Conservation (phyloP, 495 filamentous ascomycete species). For the Xylaria palmicola region DNA sequence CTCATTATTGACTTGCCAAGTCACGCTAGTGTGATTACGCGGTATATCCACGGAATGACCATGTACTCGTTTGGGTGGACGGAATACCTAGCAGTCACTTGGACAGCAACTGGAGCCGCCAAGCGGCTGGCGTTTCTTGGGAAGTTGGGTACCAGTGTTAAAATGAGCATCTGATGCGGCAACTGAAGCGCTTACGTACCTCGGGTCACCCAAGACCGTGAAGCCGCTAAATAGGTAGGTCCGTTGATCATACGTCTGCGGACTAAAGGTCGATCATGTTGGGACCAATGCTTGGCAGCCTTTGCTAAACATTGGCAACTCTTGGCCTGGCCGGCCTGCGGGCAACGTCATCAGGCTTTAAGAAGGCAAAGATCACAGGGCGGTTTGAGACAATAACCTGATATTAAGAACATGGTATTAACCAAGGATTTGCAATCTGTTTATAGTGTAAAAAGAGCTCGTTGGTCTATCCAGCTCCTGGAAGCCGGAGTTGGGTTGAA, state of each 20-base stretch:
- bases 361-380: neutral
- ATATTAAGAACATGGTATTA: neutral
- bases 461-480: neutral
- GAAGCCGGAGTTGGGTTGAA: neutral
- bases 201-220: neutral
- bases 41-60: neutral
- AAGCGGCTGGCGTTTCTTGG: neutral
- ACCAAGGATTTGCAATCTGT: neutral
- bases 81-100: neutral
- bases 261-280: neutral
- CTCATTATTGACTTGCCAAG: neutral
- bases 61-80: neutral
- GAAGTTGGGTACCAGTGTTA: neutral
- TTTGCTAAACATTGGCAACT: too few species aligned
- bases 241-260: neutral
- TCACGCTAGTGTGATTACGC: neutral
- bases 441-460: neutral
- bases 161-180: neutral
- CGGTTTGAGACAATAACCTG: neutral
- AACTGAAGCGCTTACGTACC: neutral
- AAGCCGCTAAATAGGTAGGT: neutral
- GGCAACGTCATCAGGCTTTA: neutral
- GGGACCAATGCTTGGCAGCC: neutral
- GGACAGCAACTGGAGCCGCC: neutral
- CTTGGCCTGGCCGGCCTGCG: neutral